Evolutionary conservation across 2,329 filamentous ascomycete species (phyloP).

Genomic region (Arachnomyces sp.): DNA sequence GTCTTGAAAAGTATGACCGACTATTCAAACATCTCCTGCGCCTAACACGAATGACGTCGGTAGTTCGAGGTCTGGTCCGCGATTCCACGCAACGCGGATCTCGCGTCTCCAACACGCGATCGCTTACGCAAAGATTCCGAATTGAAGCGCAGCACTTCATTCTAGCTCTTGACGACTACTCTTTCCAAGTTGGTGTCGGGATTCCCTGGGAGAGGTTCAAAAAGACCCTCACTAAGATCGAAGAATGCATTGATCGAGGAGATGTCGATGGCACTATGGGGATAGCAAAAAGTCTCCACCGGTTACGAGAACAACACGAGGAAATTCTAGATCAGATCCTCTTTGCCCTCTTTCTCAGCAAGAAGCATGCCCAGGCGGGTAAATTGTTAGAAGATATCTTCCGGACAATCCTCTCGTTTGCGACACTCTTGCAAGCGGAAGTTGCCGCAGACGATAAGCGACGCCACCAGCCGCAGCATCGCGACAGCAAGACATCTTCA

Average conservation of each 20-base stretch:
- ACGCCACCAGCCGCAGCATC: background rate
- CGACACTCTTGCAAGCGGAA: conserved; percentile 31
- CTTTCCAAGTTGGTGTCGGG: conserved; percentile 70
- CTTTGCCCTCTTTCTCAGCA: conserved; percentile 63
- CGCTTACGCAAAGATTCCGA: conserved; percentile 53
- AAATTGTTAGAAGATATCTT: conserved; percentile 72
- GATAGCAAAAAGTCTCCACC: conserved; percentile 54
- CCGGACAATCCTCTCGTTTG: conserved; percentile 61
- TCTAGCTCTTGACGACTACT: conserved; percentile 63
- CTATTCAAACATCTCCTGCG: conserved; percentile 76
- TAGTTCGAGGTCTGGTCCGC: conserved; percentile 58
- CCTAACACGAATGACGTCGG: conserved; percentile 69
- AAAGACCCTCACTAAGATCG: conserved; percentile 55
- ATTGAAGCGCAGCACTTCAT: conserved; percentile 77
- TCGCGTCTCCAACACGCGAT: conserved; percentile 28
- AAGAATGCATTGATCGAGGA: conserved; percentile 47
- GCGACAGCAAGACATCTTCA: conserved; percentile 7
- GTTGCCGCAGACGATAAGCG: conserved; percentile 8
- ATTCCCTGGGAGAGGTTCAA: conserved; percentile 67
- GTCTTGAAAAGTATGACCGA: conserved; percentile 72
- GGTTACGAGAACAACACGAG: conserved; percentile 63
- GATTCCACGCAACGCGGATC: conserved; percentile 39
- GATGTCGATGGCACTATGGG: conserved; percentile 41
- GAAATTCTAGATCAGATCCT: conserved; percentile 67
- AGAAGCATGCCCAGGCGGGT: conserved; percentile 65